A percentile compares a stretch with the other conserved stretches of the same genome.
These are phyloP conservation scores for Suillus tomentosus DNA, from an alignment of 768 basidiomycete species.

Conservation along the genomic window DNA sequence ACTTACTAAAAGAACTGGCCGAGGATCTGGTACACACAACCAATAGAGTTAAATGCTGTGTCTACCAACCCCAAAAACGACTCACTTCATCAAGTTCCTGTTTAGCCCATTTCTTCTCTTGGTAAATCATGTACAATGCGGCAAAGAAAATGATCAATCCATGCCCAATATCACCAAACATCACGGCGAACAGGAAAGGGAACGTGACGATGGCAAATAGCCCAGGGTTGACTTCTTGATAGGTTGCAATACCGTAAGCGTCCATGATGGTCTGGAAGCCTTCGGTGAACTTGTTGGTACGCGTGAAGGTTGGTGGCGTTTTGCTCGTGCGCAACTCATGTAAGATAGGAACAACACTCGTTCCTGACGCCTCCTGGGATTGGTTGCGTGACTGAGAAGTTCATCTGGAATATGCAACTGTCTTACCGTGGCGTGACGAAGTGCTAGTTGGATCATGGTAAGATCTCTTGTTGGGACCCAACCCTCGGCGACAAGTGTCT, in stretches of 20 bases:
- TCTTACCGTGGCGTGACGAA: conserved; percentile 82
- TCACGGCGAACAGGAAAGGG: conserved; percentile 98
- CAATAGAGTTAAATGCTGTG: conserved; percentile 6
- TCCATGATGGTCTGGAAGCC: conserved; percentile 99
- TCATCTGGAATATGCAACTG: conserved; percentile 2
- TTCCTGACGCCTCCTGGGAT: conserved; percentile 84
- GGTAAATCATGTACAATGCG: conserved; percentile 82
- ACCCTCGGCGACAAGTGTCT: conserved; percentile 95
- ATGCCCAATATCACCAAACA: conserved; percentile 99
- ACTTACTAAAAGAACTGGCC: conserved; percentile 93
- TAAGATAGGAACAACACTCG: conserved; percentile 87
- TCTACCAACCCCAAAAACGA: conserved; percentile 13
- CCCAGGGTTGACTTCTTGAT: conserved; percentile 97
- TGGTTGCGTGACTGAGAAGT: conserved; percentile 6
- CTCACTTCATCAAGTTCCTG: conserved; percentile 73
- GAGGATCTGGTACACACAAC: conserved; percentile 54
- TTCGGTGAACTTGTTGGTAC: conserved; percentile 94
- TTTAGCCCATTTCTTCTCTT: conserved; percentile 80
- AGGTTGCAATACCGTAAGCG: conserved; percentile 90
- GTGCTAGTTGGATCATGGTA: conserved; percentile 77
- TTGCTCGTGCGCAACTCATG: conserved; percentile 88
- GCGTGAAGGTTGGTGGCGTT: conserved; percentile 93
- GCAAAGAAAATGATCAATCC: conserved; percentile 78
- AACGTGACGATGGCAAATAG: conserved; percentile 90
- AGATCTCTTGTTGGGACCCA: conserved; percentile 98